Conservation (phyloP, 495 filamentous ascomycete species). For the Tuber indicum region DNA sequence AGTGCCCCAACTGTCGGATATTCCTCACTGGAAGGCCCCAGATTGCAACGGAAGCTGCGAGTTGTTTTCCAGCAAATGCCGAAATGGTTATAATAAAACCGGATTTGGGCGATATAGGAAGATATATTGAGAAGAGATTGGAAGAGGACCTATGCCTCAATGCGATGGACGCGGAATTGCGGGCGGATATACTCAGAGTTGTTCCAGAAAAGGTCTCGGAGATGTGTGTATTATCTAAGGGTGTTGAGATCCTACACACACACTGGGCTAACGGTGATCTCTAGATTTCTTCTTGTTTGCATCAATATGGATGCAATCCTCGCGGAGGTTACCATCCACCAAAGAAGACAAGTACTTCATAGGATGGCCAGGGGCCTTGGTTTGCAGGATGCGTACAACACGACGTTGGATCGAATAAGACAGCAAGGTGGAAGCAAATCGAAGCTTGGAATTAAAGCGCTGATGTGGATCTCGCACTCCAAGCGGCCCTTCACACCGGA, state of each 20-base stretch:
- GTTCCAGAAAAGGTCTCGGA: background rate
- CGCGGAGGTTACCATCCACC: background rate
- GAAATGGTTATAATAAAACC: background rate
- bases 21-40: background rate
- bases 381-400: background rate
- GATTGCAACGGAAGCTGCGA: background rate
- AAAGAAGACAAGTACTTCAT: background rate
- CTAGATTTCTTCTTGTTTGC: too few relatives aligned
- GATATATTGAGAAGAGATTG: background rate
- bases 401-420: background rate
- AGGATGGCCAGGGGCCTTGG: background rate
- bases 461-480: background rate
- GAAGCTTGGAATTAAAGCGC: background rate
- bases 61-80: background rate
- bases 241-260: background rate
- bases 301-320: background rate
- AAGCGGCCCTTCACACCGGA: background rate
- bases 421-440: background rate
- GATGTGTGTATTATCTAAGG: background rate
- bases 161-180: background rate
- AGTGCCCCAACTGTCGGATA: background rate
- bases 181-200: background rate
- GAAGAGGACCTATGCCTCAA: background rate
- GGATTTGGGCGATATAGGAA: background rate
- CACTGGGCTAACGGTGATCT: background rate